phyloP scores from a whole-genome alignment of 768 basidiomycete genomes.

The Xerocomellus chrysenteron region DNA sequence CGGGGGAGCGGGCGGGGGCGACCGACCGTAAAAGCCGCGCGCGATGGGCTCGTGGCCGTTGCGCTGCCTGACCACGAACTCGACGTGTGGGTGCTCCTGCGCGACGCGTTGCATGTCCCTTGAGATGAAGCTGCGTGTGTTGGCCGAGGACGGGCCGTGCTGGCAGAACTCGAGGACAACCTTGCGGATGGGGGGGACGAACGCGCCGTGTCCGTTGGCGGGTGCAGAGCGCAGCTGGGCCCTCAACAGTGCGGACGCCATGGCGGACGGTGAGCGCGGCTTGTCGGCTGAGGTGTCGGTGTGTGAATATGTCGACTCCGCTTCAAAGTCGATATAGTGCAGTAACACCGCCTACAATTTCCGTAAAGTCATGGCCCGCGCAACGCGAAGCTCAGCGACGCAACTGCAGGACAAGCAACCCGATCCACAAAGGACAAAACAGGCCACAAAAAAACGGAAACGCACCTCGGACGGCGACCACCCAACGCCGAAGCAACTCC shows the following conservation, averaged over 20 bases:
- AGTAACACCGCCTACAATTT: conserved; percentile 18
- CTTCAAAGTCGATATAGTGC: conserved; percentile 1
- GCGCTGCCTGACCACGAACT: conserved; percentile 78
- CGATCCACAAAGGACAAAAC: conserved; percentile 32
- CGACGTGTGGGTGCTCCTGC: conserved; percentile 74
- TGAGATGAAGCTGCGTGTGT: conserved; percentile 67
- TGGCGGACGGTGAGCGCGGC: conserved; percentile 8
- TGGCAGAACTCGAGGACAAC: conserved; percentile 90
- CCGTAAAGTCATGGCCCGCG: conserved; percentile 60
- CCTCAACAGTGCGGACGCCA: conserved; percentile 44
- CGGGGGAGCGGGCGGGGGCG: conserved; percentile 1
- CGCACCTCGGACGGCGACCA: conserved; percentile 48
- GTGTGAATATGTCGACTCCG: conserved; percentile 20
- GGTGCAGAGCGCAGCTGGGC: conserved; percentile 55
- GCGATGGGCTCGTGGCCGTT: conserved; percentile 75
- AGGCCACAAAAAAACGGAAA: conserved; percentile 64
- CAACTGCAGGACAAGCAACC: conserved; percentile 29
- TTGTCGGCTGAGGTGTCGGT: conserved; percentile 22
- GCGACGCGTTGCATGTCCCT: conserved; percentile 66
- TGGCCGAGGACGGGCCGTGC: conserved; percentile 71
- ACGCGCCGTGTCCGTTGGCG: conserved; percentile 72
- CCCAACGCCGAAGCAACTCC: conserved; percentile 49
- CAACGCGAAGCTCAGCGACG: conserved; percentile 63
- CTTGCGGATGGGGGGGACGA: conserved; percentile 78
- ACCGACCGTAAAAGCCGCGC: conserved; percentile 76